Conservation (phyloP, 2,329 filamentous ascomycete species). For the Pezizomycotina sp. region DNA sequence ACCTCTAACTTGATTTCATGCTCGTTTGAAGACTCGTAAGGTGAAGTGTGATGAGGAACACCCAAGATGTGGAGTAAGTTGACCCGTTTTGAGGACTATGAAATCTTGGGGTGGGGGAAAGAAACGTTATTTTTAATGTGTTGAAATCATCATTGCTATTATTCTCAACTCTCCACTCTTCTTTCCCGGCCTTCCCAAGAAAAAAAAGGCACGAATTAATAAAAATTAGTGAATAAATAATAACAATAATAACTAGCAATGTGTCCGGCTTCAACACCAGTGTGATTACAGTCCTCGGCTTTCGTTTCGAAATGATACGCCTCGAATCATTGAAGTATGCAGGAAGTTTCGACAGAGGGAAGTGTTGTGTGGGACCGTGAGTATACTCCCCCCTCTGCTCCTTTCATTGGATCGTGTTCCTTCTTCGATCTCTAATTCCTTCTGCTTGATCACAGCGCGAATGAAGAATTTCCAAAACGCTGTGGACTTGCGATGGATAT, state of each 20-base stretch:
- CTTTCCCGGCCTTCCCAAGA: too few relatives aligned
- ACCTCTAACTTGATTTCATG: slow-evolving; percentile 11
- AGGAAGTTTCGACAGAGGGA: slow-evolving; percentile 36
- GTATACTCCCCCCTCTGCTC: slow-evolving; percentile 23
- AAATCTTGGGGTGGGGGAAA: too few relatives aligned
- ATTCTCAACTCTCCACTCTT: too few relatives aligned
- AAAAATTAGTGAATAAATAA: slow-evolving; percentile 1
- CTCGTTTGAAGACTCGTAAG: too few relatives aligned
- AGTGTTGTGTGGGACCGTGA: slow-evolving; percentile 42
- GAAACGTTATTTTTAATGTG: too few relatives aligned
- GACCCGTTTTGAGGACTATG: too few relatives aligned
- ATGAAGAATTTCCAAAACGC: slow-evolving; percentile 6
- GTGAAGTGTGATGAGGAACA: too few relatives aligned
- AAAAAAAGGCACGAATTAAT: not conserved
- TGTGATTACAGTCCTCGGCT: slow-evolving; percentile 43
- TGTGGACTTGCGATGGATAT: slow-evolving; percentile 5
- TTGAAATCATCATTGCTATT: too few relatives aligned
- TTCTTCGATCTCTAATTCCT: slow-evolving; percentile 3
- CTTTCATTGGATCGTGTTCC: slow-evolving; percentile 9
- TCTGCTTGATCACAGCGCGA: slow-evolving; percentile 26
- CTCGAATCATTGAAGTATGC: slow-evolving; percentile 36
- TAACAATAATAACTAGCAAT: slow-evolving; percentile 31
- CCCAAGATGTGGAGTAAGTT: too few relatives aligned
- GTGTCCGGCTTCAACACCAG: slow-evolving; percentile 38
- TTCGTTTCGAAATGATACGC: slow-evolving; percentile 40